These are phyloP conservation scores for Byssochlamys sp. DNA, from an alignment of 2,329 filamentous ascomycete genomes.

Conservation along the genomic window DNA sequence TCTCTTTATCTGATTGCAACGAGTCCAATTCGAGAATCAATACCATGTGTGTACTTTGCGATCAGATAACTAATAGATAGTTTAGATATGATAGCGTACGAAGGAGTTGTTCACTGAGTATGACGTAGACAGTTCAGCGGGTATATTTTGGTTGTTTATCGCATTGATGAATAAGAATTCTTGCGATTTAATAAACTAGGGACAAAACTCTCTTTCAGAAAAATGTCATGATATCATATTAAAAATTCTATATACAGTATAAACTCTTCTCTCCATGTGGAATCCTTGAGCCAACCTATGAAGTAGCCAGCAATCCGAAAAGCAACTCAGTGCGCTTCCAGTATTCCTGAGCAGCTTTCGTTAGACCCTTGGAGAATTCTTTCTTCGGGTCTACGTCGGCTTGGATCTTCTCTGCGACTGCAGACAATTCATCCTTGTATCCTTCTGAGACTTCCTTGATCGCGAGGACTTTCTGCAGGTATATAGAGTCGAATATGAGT, in stretches of 20 bases:
- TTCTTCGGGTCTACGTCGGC: slow-evolving; percentile 42
- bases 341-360: slow-evolving; percentile 61
- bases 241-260: neutral
- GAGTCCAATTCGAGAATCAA: no score
- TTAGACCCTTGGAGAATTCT: slow-evolving; percentile 44
- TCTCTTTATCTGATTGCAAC: no score
- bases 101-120: no score
- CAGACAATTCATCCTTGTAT: slow-evolving; percentile 34
- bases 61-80: no score
- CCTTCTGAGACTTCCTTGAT: slow-evolving; percentile 1
- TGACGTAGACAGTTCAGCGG: no score
- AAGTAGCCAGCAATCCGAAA: slow-evolving; percentile 60
- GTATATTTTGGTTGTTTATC: no score
- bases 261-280: neutral
- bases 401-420: slow-evolving; percentile 36
- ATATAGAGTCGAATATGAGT: slow-evolving; percentile 29
- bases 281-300: neutral
- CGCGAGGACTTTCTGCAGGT: slow-evolving; percentile 20
- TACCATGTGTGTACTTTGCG: no score
- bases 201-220: neutral
- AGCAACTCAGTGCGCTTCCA: slow-evolving; percentile 74
- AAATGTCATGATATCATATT: neutral
- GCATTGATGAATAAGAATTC: no score
- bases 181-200: neutral
- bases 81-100: no score